These are phyloP conservation scores for Paxillus involutus DNA, from an alignment of 768 basidiomycete genomes.

Conservation along the genomic window DNA sequence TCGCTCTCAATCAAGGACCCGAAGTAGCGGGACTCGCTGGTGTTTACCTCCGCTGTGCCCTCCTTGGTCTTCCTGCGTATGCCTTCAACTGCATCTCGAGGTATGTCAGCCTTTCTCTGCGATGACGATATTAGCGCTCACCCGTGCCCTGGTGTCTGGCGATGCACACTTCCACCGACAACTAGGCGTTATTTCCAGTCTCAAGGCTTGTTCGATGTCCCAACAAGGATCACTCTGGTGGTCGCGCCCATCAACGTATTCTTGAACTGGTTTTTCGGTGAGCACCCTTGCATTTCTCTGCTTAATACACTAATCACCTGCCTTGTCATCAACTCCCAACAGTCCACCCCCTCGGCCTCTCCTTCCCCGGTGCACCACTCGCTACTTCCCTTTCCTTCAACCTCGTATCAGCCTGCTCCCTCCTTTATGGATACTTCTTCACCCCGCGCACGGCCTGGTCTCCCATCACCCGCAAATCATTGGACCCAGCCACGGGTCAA, in stretches of 20 bases:
- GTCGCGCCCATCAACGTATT: constrained; percentile 85
- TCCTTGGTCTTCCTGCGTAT: constrained; percentile 79
- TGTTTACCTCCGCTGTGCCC: constrained; percentile 73
- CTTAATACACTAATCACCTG: constrained; percentile 1
- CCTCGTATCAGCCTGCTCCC: constrained; percentile 64
- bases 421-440: constrained; percentile 62
- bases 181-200: constrained; percentile 64
- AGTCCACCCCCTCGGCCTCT: constrained; percentile 63
- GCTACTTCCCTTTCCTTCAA: constrained; percentile 90
- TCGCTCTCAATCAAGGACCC: constrained; percentile 76
- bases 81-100: constrained; percentile 55
- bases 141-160: too few species aligned
- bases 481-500: constrained; percentile 53
- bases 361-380: constrained; percentile 91
- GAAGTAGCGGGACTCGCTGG: constrained; percentile 80
- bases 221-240: constrained; percentile 78
- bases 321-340: not conserved
- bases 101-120: constrained; percentile 22
- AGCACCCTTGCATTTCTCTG: constrained; percentile 5
- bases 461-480: constrained; percentile 21
- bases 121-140: not conserved
- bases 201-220: constrained; percentile 82
- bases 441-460: constrained; percentile 79
- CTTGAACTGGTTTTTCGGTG: constrained; percentile 85
- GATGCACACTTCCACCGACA: not conserved